A percentile compares a stretch with the other conserved stretches of the same genome.
Evolutionary conservation across 305 asterid species (phyloP).

Genomic region (Fraxinus ornus): DNA sequence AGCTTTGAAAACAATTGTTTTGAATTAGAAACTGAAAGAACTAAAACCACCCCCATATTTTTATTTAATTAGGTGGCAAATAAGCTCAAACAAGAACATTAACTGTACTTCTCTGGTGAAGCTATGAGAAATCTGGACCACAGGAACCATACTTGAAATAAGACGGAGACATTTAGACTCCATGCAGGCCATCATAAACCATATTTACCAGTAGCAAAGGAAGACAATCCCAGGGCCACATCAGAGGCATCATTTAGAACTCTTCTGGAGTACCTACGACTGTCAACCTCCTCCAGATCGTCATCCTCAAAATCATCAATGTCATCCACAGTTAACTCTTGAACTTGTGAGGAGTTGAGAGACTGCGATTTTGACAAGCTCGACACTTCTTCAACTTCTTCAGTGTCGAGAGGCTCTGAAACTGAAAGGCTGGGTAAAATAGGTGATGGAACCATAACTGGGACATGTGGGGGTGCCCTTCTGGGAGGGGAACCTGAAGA

Average conservation of each 20-base stretch:
- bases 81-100: not conserved
- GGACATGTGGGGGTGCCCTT: conserved; percentile 72
- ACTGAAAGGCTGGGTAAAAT: conserved; percentile 55
- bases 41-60: not conserved
- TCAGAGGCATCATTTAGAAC: conserved; percentile 92
- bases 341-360: conserved; percentile 53
- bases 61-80: not conserved
- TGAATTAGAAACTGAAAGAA: not conserved
- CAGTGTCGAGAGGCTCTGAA: conserved; percentile 59
- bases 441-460: conserved; percentile 47
- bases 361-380: conserved; percentile 66
- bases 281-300: conserved; percentile 61
- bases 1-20: conserved; percentile 14
- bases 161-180: not conserved
- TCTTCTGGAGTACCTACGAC: conserved; percentile 86
- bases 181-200: conserved; percentile 6
- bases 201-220: conserved; percentile 76
- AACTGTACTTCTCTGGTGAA: not conserved
- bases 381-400: conserved; percentile 56
- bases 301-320: conserved; percentile 90
- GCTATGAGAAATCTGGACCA: not conserved
- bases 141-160: not conserved
- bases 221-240: conserved; percentile 74
- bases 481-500: conserved; percentile 89
- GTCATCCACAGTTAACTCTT: conserved; percentile 85